phyloP scores from a whole-genome alignment of 2,329 filamentous ascomycete genomes.

The Ophidiomyces ophidiicola region DNA sequence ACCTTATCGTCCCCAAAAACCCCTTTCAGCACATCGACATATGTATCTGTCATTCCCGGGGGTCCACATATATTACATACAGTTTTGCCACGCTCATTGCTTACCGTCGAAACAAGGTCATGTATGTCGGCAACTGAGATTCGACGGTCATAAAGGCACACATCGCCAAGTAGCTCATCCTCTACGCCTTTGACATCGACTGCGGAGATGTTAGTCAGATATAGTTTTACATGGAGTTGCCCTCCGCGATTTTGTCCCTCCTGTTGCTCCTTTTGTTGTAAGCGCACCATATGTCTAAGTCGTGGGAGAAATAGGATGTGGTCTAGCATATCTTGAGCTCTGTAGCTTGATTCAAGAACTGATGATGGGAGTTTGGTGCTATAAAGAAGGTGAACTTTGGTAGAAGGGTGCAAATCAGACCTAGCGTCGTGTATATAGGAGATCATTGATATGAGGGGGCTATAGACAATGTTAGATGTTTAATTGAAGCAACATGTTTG shows the following conservation, averaged over 20 bases:
- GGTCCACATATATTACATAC: constrained; percentile 58
- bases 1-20: constrained; percentile 36
- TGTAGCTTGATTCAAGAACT: neutral
- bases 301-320: constrained; percentile 39
- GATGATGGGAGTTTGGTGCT: constrained; percentile 35
- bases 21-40: constrained; percentile 36
- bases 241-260: neutral
- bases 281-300: constrained; percentile 29
- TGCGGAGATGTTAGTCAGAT: constrained; percentile 14
- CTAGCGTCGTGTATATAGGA: constrained; percentile 43
- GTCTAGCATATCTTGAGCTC: constrained; percentile 14
- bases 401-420: constrained; percentile 20
- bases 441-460: constrained; percentile 63
- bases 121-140: constrained; percentile 29
- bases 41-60: constrained; percentile 55
- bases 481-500: neutral
- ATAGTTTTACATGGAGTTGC: constrained; percentile 21
- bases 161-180: constrained; percentile 13
- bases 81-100: constrained; percentile 26
- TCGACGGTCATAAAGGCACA: constrained; percentile 23
- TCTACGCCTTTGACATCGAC: neutral
- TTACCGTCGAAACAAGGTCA: constrained; percentile 22
- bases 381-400: constrained; percentile 52
- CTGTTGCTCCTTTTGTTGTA: constrained; percentile 16
- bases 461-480: constrained; percentile 20